Percentiles rank a stretch among this genome's conserved stretches.
Conservation (phyloP, 2,329 filamentous ascomycete genomes). For the Chaetomiaceae sp. region DNA sequence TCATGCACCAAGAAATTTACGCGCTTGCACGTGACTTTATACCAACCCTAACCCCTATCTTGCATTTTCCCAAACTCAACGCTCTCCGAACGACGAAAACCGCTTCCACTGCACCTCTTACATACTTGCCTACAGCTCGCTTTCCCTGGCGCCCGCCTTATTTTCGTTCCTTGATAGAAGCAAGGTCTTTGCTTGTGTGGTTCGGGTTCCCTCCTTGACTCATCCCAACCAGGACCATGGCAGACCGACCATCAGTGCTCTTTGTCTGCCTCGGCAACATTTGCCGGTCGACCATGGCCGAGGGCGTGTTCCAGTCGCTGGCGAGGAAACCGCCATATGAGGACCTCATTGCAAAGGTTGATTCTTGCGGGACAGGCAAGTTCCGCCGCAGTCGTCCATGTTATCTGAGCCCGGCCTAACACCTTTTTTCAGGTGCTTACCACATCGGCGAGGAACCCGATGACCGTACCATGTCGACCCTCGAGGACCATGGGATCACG, state of each 20-base stretch:
- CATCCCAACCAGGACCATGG: conserved; percentile 26
- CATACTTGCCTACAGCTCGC: too few species aligned
- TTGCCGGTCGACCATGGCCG: conserved; percentile 90
- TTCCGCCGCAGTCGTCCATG: not conserved
- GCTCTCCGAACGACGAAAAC: too few species aligned
- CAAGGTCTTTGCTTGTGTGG: too few species aligned
- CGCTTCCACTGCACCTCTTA: too few species aligned
- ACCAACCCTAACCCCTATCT: conserved; percentile 13
- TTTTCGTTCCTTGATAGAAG: too few species aligned
- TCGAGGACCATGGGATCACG: conserved; percentile 68
- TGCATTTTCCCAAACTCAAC: too few species aligned
- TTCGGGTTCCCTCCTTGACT: too few species aligned
- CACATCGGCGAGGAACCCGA: conserved; percentile 76
- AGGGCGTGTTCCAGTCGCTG: conserved; percentile 81
- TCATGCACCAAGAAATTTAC: not conserved
- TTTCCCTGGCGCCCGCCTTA: too few species aligned
- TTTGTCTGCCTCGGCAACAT: conserved; percentile 98
- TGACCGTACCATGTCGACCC: conserved; percentile 74
- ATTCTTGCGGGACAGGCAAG: conserved; percentile 79
- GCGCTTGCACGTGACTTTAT: conserved; percentile 8
- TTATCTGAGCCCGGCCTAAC: not conserved
- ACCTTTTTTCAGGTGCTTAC: conserved; percentile 60
- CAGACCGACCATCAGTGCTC: conserved; percentile 61
- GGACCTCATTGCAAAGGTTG: conserved; percentile 61
- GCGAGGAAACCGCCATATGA: conserved; percentile 57